phyloP scores from a whole-genome alignment of 108 stramenopile species.

The Mediolabrus comicus region DNA sequence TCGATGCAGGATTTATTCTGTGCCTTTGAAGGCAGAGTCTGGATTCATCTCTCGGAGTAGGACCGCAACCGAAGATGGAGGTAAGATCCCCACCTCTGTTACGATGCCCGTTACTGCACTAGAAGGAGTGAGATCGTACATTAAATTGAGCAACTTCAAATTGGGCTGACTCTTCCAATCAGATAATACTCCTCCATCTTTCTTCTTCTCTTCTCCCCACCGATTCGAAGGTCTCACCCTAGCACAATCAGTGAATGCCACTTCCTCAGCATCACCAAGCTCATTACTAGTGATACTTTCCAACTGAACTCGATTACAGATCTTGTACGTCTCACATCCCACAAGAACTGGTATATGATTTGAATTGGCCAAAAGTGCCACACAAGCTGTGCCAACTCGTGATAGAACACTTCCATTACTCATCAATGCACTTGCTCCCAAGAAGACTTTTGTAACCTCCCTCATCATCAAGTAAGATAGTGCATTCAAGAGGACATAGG shows the following conservation, averaged over 20 bases:
- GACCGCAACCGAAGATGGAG: constrained; percentile 95
- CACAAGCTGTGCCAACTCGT: constrained; percentile 92
- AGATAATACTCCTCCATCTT: constrained; percentile 40
- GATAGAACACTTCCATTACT: constrained; percentile 93
- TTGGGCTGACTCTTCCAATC: constrained; percentile 49
- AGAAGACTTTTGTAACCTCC: constrained; percentile 93
- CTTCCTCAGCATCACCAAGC: constrained; percentile 88
- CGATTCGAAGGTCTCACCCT: constrained; percentile 40
- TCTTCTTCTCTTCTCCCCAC: constrained; percentile 28
- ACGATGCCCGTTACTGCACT: constrained; percentile 94
- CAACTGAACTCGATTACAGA: constrained; percentile 94
- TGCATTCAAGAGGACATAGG: constrained; percentile 88
- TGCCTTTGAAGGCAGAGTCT: constrained; percentile 31
- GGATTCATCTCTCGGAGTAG: constrained; percentile 93
- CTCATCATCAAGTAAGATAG: constrained; percentile 93
- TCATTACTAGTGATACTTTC: constrained; percentile 96
- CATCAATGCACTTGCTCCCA: constrained; percentile 96
- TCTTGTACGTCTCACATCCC: constrained; percentile 99
- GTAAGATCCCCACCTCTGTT: constrained; percentile 97
- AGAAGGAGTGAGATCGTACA: constrained; percentile 97
- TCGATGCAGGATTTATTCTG: constrained; percentile 1
- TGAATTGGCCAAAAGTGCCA: constrained; percentile 89
- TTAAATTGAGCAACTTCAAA: constrained; percentile 82
- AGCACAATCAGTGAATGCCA: constrained; percentile 47
- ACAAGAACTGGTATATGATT: constrained; percentile 94